These are phyloP conservation scores for Epichloe uncinata DNA, from an alignment of 2,329 filamentous ascomycete genomes.

Conservation along the genomic window DNA sequence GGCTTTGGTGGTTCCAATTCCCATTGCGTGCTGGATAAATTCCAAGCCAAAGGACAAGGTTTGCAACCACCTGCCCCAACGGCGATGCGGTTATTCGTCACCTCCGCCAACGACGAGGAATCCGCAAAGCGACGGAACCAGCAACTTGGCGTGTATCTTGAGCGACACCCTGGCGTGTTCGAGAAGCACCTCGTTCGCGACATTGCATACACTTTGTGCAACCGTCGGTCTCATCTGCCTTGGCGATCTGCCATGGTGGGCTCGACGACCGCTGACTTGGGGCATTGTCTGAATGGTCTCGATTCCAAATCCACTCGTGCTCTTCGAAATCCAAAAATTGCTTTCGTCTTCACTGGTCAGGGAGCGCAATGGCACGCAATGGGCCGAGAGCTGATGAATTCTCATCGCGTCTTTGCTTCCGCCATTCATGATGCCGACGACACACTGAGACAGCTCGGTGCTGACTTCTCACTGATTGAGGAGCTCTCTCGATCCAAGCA, in stretches of 20 bases:
- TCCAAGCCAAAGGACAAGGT: constrained; percentile 2
- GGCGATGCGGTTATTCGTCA: constrained; percentile 25
- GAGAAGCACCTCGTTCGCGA: constrained; percentile 30
- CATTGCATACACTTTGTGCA: constrained; percentile 33
- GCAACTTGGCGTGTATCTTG: constrained; percentile 24
- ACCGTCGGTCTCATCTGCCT: constrained; percentile 29
- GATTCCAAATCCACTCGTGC: constrained; percentile 7
- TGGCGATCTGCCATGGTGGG: constrained; percentile 32
- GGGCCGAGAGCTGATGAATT: constrained; percentile 23
- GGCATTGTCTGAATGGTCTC: constrained; percentile 27
- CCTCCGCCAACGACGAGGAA: constrained; percentile 26
- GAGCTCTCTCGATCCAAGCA: constrained; percentile 23
- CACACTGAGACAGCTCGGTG: constrained; percentile 20
- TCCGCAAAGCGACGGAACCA: constrained; percentile 18
- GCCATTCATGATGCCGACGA: constrained; percentile 20
- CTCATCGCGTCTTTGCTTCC: constrained; percentile 22
- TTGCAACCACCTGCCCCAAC: constrained; percentile 7
- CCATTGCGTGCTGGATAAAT: constrained; percentile 25
- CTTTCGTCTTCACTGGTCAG: constrained; percentile 27
- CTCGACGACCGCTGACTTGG: constrained; percentile 29
- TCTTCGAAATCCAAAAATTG: constrained; percentile 10
- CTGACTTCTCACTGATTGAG: constrained; percentile 23
- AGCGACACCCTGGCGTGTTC: constrained; percentile 29
- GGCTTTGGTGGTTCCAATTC: constrained; percentile 34
- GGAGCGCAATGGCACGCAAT: constrained; percentile 26